A percentile compares a stretch with the other conserved stretches of the same genome.
phyloP scores from a whole-genome alignment of 345 rosid species.

The Arabis alpina region DNA sequence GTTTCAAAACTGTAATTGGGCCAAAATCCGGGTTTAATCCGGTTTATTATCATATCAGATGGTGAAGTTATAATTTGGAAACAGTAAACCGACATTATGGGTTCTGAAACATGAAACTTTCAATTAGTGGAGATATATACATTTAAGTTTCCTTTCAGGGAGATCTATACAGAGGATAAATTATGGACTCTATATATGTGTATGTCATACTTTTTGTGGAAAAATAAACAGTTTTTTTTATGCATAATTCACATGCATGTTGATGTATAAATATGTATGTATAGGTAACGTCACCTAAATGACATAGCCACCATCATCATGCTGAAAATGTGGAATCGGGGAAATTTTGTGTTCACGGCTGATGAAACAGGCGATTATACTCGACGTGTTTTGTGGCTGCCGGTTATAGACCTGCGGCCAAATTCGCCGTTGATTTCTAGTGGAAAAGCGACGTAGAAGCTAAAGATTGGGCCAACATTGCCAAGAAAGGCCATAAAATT shows the following conservation, averaged over 20 bases:
- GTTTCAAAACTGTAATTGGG: no score
- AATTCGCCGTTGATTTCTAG: conserved; percentile 63
- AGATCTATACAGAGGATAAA: no score
- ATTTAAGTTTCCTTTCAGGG: no score
- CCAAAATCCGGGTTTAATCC: no score
- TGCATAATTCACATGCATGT: not conserved
- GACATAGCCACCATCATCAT: conserved; percentile 54
- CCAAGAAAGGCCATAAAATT: conserved; percentile 59
- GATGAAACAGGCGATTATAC: conserved; percentile 62
- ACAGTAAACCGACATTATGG: no score
- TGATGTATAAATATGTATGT: not conserved
- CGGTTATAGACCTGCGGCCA: conserved; percentile 44
- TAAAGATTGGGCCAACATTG: conserved; percentile 78
- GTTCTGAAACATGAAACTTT: no score
- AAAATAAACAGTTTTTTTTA: no score
- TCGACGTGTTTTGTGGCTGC: conserved; percentile 63
- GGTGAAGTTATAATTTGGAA: no score
- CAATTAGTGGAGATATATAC: no score
- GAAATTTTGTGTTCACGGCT: conserved; percentile 71
- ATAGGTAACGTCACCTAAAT: conserved; percentile 71
- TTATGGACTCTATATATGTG: no score
- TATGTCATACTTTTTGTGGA: no score
- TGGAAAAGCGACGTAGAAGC: conserved; percentile 81
- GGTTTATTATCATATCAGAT: no score
- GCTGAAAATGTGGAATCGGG: conserved; percentile 67